Base-by-base conservation (phyloP, 2,329 filamentous ascomycete species). In the Neocatenulostroma microsporum region DNA sequence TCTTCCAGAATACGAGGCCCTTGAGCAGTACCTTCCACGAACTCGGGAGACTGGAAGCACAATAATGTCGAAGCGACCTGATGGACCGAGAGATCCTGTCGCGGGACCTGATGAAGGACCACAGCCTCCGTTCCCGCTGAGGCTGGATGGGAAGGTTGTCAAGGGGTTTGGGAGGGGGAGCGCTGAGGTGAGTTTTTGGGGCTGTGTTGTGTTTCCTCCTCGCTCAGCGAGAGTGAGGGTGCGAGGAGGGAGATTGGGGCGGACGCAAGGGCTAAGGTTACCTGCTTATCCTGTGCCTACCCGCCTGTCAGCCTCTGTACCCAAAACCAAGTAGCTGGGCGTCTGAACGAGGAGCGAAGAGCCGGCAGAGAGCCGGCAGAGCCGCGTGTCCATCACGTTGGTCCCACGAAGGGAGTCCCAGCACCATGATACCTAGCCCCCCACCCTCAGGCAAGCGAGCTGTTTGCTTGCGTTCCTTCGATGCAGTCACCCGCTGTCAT, bases 111-210 rank as follows among this genome's bases (percentile, higher is more conserved):
- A 84, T 28, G 62, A 68, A 25, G 86, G 86, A 3, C 89, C 89
- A 10, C 70, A 78, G 51, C 34, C 76, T 5, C 91, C 91, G 0
- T 96, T 80, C 61, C 91, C 91, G 0, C 72, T 94, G 51, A 76
- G 73, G 49, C 80, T 96, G 65, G 80, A 83, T 44, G 91, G 91
- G 17, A 77, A 81, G 37, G 87, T 98, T 17, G 87, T 95, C 54
- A 82, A 84, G 53, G 91, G 91, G 21, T 96, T 96, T 61, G 89
- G 91, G 27, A 77, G 91, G 42, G 91, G 91, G 12, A 94, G 85
- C 54, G 93, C 87, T 68, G 88, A 95, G 66, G 84, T 88, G 37
- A 46, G 54, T 50, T 21, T 12, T 10, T 19, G 9, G 21, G 19
- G 10, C n/a, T 23, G 11, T 24, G 11, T 23, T 21, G 5, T 24